phyloP scores from a whole-genome alignment of 305 asterid genomes.

The Andrographis paniculata region DNA sequence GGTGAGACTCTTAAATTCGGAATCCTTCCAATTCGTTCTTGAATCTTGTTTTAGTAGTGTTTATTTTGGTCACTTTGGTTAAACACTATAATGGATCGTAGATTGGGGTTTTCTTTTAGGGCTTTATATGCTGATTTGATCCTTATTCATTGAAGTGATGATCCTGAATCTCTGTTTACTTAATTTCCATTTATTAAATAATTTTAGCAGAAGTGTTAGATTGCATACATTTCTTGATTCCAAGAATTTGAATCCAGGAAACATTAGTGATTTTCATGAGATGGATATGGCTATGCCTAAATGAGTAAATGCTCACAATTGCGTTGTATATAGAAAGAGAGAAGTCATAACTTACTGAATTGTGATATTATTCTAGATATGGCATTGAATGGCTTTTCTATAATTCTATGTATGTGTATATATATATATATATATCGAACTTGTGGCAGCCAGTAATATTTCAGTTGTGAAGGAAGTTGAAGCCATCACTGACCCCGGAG shows the following conservation, averaged over 20 bases:
- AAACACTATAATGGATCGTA: not conserved
- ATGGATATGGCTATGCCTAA: too few species aligned
- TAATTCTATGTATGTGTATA: not conserved
- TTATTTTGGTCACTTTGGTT: not conserved
- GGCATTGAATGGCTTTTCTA: not conserved
- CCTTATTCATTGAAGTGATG: not conserved
- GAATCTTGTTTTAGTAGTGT: not conserved
- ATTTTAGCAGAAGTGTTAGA: too few species aligned
- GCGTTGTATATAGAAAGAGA: too few species aligned
- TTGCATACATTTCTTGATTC: too few species aligned
- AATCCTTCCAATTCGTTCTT: not conserved
- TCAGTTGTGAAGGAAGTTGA: slow-evolving; percentile 77
- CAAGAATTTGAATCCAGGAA: too few species aligned
- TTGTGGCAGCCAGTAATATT: slow-evolving; percentile 67
- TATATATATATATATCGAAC: slow-evolving; percentile 5
- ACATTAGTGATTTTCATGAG: too few species aligned
- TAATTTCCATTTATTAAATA: too few species aligned
- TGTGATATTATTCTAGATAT: not conserved
- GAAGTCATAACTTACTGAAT: not conserved
- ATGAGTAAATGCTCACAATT: too few species aligned
- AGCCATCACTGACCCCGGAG: slow-evolving; percentile 60
- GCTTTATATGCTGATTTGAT: not conserved
- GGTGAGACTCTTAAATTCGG: slow-evolving; percentile 31
- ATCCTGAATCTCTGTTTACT: too few species aligned
- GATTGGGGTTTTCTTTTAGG: not conserved